Base-by-base conservation (phyloP, 169 alveolate genomes). In the Miamiensis avidus region DNA sequence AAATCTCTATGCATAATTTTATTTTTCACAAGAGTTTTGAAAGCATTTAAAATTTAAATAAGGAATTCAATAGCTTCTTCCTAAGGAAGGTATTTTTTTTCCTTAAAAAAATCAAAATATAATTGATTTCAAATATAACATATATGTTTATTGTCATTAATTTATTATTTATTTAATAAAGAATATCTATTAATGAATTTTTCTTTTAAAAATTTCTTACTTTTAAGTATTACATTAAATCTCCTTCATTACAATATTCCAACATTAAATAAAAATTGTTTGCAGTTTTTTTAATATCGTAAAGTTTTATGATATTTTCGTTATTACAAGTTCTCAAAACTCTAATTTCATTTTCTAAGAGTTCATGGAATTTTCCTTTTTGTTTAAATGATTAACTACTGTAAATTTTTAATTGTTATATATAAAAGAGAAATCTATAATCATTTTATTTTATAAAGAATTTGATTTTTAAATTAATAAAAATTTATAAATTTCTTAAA, bases 241-340 rank as follows among this genome's bases (percentile, higher is more conserved):
- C 94, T 27, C 96, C 96, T 75, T 91, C 90, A 84, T 93, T 92
- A 65, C 96, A 93, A 72, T 78, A 91, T 28, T 93, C 96, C 28
- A 88, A 82, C 74, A 93, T 86, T 26, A 93, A 49, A 77, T 93
- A 93, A 75, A 88, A 76, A 75, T 93, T 88, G 69, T 93, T 93
- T 31, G 84, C 83, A 4, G 96, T 91, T 78, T 84, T 86, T 76
- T 82, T 84, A 28, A 76, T 86, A n/a, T 88, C 92, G 74, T 91
- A 87, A 16, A 91, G 64, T 78, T 91, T 91, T 25, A 91, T 88
- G 0, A 93, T 91, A 78, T 93, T 89, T 26, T 85, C 89, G 78
- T 88, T 82, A 88, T 88, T 88, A 76, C 88, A 82, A 27, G 88
- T 76, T 69, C 86, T 65, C 31, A 88, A 76, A 25, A 88, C 88